Conservation (phyloP, 805 yeast species). For the Ogataea zsoltii region DNA sequence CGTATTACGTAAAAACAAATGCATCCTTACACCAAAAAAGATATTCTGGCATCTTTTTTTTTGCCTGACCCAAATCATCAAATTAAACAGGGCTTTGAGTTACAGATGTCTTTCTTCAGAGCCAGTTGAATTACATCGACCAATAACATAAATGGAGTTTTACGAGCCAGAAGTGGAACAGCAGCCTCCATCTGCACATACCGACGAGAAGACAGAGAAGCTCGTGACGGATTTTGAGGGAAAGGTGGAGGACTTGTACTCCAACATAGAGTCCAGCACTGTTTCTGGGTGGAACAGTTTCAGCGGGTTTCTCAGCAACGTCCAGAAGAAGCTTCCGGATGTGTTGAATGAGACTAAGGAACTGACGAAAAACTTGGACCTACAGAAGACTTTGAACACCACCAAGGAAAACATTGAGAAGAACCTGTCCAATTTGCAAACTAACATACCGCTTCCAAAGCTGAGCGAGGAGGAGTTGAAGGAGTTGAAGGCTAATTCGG, state of each 20-base stretch:
- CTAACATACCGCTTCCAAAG: constrained; percentile 11
- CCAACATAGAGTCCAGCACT: constrained; percentile 43
- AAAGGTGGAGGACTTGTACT: constrained; percentile 40
- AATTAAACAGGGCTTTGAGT: background rate
- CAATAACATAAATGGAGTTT: constrained; percentile 28
- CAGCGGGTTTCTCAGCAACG: constrained; percentile 36
- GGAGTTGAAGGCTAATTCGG: constrained; percentile 27
- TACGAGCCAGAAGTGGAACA: constrained; percentile 27
- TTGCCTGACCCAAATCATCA: too few relatives aligned
- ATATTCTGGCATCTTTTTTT: background rate
- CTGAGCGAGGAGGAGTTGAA: constrained; percentile 27
- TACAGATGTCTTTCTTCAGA: too few relatives aligned
- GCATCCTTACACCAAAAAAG: too few relatives aligned
- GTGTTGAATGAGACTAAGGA: constrained; percentile 31
- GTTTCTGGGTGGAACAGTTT: constrained; percentile 37
- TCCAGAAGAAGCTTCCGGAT: constrained; percentile 36
- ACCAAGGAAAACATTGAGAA: constrained; percentile 21
- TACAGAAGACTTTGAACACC: constrained; percentile 18
- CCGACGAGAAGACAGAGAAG: constrained; percentile 52
- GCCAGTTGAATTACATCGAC: background rate
- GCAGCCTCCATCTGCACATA: constrained; percentile 22
- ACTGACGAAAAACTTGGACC: constrained; percentile 20
- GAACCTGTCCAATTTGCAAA: constrained; percentile 16
- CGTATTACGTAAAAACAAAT: too few relatives aligned
- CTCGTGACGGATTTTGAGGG: constrained; percentile 56